Evolutionary conservation across 2,329 filamentous ascomycete genomes (phyloP).

Genomic region (Aspergillus awamori): DNA sequence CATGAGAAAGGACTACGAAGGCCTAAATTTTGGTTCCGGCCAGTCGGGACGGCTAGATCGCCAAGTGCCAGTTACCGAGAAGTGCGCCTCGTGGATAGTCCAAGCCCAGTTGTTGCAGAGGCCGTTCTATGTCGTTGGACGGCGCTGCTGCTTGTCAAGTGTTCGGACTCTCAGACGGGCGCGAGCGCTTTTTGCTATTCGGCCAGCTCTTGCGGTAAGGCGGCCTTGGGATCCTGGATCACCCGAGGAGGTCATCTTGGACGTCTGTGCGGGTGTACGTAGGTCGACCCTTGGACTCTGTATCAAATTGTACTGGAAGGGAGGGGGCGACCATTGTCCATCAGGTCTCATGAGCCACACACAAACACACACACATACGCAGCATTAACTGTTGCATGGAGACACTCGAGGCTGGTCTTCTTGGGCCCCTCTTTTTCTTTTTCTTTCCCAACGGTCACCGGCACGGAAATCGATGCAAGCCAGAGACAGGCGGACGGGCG

Average conservation of each 20-base stretch:
- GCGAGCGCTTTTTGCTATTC: not conserved
- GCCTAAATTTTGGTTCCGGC: slow-evolving; percentile 12
- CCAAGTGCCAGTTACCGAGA: slow-evolving; percentile 1
- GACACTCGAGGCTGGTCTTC: not conserved
- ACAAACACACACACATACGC: not conserved
- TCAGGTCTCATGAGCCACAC: not conserved
- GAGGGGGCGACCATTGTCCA: not conserved
- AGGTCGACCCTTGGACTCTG: not conserved
- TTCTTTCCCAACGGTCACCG: not conserved
- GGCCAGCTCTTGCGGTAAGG: slow-evolving; percentile 2
- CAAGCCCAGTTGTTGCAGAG: not conserved
- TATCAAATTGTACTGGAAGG: not conserved
- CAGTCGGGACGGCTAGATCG: slow-evolving; percentile 15
- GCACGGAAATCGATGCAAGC: not conserved
- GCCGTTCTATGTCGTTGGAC: not conserved
- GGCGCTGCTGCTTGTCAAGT: too few species aligned
- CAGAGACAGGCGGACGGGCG: not conserved
- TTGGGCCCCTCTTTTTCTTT: not conserved
- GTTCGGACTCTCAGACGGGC: not conserved
- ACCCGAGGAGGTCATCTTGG: slow-evolving; percentile 5
- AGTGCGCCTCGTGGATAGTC: not conserved
- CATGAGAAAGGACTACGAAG: slow-evolving; percentile 1
- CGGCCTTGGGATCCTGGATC: not conserved
- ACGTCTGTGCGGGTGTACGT: slow-evolving; percentile 2
- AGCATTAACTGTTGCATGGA: not conserved